These are phyloP conservation scores for Inga oerstediana DNA, from an alignment of 306 rosid genomes.

Conservation along the genomic window DNA sequence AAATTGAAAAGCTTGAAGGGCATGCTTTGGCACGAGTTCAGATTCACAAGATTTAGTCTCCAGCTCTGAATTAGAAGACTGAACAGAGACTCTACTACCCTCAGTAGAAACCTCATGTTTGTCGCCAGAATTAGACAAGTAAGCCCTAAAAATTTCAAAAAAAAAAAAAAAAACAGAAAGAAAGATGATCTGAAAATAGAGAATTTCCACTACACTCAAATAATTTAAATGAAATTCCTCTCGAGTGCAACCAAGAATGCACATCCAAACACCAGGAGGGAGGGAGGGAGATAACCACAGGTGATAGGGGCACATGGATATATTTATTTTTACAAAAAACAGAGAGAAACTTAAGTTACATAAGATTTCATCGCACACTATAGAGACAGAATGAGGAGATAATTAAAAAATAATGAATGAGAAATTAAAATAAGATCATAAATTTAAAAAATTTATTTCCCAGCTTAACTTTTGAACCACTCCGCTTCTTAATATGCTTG, in stretches of 20 bases:
- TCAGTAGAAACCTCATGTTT: constrained; percentile 31
- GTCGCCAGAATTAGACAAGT: constrained; percentile 49
- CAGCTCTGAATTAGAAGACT: constrained; percentile 36
- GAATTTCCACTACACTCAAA: neutral
- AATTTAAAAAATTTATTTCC: neutral
- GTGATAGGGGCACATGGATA: neutral
- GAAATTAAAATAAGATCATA: neutral
- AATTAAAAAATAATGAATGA: neutral
- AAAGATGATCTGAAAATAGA: neutral
- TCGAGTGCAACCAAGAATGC: neutral
- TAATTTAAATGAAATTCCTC: neutral
- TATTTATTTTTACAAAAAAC: neutral
- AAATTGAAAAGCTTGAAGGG: constrained; percentile 60
- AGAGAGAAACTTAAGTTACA: neutral
- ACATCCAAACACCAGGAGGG: neutral
- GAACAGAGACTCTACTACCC: constrained; percentile 33
- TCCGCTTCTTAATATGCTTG: neutral
- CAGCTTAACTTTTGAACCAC: neutral
- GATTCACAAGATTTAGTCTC: constrained; percentile 45
- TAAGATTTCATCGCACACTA: neutral
- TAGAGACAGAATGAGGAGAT: neutral
- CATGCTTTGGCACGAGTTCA: constrained; percentile 57
- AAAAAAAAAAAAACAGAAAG: neutral
- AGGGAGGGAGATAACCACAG: neutral
- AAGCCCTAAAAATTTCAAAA: constrained; percentile 47